Evolutionary conservation across 495 filamentous ascomycete genomes (phyloP).

Genomic region (Tuber umbilicatum): DNA sequence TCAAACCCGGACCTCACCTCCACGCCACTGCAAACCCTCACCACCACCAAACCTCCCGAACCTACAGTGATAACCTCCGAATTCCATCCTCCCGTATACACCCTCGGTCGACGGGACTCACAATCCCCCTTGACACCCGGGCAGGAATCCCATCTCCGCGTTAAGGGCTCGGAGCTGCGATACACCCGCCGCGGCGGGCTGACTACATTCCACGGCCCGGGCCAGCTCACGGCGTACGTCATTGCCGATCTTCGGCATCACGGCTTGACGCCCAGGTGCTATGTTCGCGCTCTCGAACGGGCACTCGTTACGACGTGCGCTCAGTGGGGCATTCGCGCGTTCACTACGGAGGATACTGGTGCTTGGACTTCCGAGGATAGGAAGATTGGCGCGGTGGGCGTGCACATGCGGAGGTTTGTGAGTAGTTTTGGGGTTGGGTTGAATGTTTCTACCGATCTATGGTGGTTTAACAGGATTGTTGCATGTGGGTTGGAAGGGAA

Average conservation of each 20-base stretch:
- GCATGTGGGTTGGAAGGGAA: slow-evolving; percentile 79
- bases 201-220: slow-evolving; percentile 91
- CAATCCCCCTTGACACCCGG: slow-evolving; percentile 51
- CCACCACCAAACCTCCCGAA: slow-evolving; percentile 44
- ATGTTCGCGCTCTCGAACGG: slow-evolving; percentile 68
- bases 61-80: slow-evolving; percentile 79
- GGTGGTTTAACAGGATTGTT: slow-evolving; percentile 71
- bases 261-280: slow-evolving; percentile 54
- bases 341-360: slow-evolving; percentile 70
- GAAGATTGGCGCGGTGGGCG: slow-evolving; percentile 85
- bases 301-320: slow-evolving; percentile 60
- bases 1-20: slow-evolving; percentile 43
- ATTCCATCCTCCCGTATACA: slow-evolving; percentile 78
- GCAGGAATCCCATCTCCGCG: slow-evolving; percentile 43
- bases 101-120: slow-evolving; percentile 73
- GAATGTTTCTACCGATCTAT: slow-evolving; percentile 64
- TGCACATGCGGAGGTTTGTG: slow-evolving; percentile 77
- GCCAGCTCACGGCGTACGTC: slow-evolving; percentile 84
- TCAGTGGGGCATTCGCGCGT: slow-evolving; percentile 52
- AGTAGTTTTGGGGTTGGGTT: slow-evolving; percentile 80
- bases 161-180: slow-evolving; percentile 55
- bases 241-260: slow-evolving; percentile 66
- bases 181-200: slow-evolving; percentile 77
- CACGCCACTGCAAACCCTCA: slow-evolving; percentile 31
- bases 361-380: slow-evolving; percentile 63